Percentiles rank a stretch among this genome's conserved stretches.
Conservation (phyloP, 371 early-diverging fungal species). For the Zopfochytrium polystomum region DNA sequence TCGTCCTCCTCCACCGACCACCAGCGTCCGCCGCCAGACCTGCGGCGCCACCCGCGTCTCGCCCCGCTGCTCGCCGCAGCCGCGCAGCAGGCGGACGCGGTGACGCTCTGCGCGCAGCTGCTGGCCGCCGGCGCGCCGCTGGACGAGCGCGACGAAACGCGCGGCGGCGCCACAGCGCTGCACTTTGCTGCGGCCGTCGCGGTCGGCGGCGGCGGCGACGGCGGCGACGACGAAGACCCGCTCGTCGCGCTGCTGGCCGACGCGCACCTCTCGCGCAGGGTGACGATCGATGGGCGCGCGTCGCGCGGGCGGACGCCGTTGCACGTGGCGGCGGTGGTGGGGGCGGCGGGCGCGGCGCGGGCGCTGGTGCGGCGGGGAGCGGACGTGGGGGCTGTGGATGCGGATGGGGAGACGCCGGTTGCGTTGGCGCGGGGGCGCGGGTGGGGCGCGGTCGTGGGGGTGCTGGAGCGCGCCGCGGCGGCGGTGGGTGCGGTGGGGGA, state of each 20-base stretch:
- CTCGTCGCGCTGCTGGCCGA: constrained; percentile 2
- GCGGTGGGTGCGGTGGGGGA: constrained; percentile 2
- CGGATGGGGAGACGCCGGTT: constrained; percentile 9
- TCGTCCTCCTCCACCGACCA: too few relatives aligned
- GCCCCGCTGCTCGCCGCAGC: neutral
- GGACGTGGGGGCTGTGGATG: constrained; percentile 8
- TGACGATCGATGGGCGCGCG: neutral
- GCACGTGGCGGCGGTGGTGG: neutral
- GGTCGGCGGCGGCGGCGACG: neutral
- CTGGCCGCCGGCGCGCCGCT: neutral
- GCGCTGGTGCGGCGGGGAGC: neutral
- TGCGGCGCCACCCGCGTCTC: neutral
- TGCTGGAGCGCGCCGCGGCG: neutral
- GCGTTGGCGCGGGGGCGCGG: too few relatives aligned
- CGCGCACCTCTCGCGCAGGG: neutral
- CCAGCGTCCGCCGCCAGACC: too few relatives aligned
- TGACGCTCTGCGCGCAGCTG: neutral
- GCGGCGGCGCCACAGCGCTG: neutral
- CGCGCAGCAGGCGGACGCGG: neutral
- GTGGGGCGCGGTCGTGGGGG: too few relatives aligned
- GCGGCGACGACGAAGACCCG: constrained; percentile 1
- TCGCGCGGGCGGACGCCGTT: neutral
- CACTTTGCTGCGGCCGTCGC: neutral
- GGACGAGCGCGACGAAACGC: neutral
- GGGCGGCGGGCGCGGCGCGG: neutral